Conservation (phyloP, 371 early-diverging fungal species). For the Apophysomyces trapeziformis region DNA sequence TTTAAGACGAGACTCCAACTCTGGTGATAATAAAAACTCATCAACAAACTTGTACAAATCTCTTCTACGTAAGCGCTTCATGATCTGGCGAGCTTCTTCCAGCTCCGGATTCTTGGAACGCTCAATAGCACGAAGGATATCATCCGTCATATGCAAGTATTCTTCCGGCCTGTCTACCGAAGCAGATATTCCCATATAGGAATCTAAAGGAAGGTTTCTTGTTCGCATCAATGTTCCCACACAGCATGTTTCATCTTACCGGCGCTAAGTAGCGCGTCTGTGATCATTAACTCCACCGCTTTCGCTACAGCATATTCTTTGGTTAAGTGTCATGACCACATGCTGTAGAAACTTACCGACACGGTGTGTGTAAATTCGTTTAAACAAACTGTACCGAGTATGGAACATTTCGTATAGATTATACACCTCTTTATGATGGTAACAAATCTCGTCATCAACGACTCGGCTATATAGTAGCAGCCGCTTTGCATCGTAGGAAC, state of each 20-base stretch:
- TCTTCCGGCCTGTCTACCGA: conserved; percentile 69
- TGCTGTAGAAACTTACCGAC: conserved; percentile 51
- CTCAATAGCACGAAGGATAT: conserved; percentile 85
- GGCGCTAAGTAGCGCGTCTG: conserved; percentile 86
- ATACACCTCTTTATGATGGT: conserved; percentile 79
- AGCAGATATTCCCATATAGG: conserved; percentile 70
- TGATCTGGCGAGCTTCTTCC: conserved; percentile 64
- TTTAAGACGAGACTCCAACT: conserved; percentile 47
- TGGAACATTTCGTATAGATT: conserved; percentile 91
- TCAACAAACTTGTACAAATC: conserved; percentile 91
- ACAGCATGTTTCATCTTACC: conserved; percentile 20
- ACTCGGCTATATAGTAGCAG: conserved; percentile 85
- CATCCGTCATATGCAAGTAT: conserved; percentile 85
- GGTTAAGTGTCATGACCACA: no score
- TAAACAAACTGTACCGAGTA: conserved; percentile 88
- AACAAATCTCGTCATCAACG: conserved; percentile 89
- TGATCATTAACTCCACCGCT: conserved; percentile 88
- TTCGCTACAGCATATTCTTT: conserved; percentile 27
- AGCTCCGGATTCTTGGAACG: conserved; percentile 66
- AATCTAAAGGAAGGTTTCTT: conserved; percentile 43
- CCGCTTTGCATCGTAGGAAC: conserved; percentile 80
- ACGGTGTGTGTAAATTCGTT: conserved; percentile 92
- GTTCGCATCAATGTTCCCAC: background rate
- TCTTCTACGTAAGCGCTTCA: conserved; percentile 75
- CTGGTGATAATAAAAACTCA: conserved; percentile 75